Evolutionary conservation across 1,284 basidiomycete genomes (phyloP).

Genomic region (Cystobasidium pallidum): DNA sequence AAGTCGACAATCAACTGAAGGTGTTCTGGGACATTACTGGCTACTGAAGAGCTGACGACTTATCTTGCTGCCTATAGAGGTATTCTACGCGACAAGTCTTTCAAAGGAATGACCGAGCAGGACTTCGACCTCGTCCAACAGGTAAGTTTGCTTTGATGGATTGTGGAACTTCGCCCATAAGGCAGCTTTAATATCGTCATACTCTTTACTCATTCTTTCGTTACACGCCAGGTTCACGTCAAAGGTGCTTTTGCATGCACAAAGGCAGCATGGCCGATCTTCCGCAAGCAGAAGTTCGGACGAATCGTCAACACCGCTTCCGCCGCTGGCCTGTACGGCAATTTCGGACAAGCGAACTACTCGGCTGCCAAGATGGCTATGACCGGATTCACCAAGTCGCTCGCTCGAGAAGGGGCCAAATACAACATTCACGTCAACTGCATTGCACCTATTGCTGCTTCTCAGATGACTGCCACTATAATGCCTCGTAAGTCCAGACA

Average conservation of each 20-base stretch:
- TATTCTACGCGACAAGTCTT: constrained; percentile 70
- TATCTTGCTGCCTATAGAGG: constrained; percentile 59
- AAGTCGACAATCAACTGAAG: not conserved
- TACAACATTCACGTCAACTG: constrained; percentile 87
- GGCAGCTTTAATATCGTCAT: too few relatives aligned
- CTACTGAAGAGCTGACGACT: too few relatives aligned
- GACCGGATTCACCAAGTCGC: constrained; percentile 85
- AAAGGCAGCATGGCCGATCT: constrained; percentile 94
- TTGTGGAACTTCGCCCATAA: too few relatives aligned
- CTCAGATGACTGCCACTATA: constrained; percentile 54
- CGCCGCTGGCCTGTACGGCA: constrained; percentile 83
- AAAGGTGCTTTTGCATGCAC: constrained; percentile 95
- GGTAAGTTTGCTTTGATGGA: constrained; percentile 6
- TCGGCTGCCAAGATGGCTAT: constrained; percentile 73
- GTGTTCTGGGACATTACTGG: not conserved
- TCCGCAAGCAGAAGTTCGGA: constrained; percentile 79
- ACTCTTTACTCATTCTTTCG: constrained; percentile 49
- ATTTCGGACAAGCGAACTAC: constrained; percentile 93
- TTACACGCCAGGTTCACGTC: constrained; percentile 73
- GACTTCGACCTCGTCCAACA: constrained; percentile 56
- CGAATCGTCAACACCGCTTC: constrained; percentile 91
- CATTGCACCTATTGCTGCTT: constrained; percentile 79
- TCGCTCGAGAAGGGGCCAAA: constrained; percentile 71
- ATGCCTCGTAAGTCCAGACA: constrained; percentile 28
- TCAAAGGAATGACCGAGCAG: constrained; percentile 59